A percentile compares a stretch with the other conserved stretches of the same genome.
Conservation (phyloP, 2,329 filamentous ascomycete species). For the Gliomastix tumulicola region DNA sequence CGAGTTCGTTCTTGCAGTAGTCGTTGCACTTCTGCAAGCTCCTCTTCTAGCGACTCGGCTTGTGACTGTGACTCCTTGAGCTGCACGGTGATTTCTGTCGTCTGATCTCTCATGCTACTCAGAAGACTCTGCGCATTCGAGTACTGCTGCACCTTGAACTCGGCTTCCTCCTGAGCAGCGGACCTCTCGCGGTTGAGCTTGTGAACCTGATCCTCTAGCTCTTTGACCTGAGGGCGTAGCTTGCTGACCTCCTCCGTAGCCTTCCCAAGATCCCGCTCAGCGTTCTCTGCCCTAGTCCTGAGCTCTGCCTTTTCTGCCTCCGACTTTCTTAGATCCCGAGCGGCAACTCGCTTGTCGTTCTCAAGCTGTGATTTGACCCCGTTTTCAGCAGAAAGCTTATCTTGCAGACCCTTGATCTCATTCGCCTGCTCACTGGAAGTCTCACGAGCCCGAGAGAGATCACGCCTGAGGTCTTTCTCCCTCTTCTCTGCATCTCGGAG, state of each 20-base stretch:
- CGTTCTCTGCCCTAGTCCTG: slow-evolving; percentile 65
- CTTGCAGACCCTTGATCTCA: slow-evolving; percentile 71
- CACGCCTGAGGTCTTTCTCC: slow-evolving; percentile 73
- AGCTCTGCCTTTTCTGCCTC: slow-evolving; percentile 77
- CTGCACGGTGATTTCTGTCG: slow-evolving; percentile 79
- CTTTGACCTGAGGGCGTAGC: slow-evolving; percentile 52
- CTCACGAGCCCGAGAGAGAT: slow-evolving; percentile 64
- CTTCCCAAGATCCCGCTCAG: slow-evolving; percentile 60
- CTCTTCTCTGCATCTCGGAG: slow-evolving; percentile 71
- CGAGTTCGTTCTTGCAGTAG: slow-evolving; percentile 81
- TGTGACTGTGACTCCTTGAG: slow-evolving; percentile 82
- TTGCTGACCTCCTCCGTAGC: slow-evolving; percentile 67
- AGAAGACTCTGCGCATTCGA: slow-evolving; percentile 78
- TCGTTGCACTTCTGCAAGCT: slow-evolving; percentile 80
- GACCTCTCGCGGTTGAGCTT: slow-evolving; percentile 63
- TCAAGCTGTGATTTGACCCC: slow-evolving; percentile 67
- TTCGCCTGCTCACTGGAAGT: slow-evolving; percentile 66
- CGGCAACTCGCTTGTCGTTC: slow-evolving; percentile 66
- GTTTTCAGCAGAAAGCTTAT: slow-evolving; percentile 70
- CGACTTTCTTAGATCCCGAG: slow-evolving; percentile 69
- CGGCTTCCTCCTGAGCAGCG: slow-evolving; percentile 68
- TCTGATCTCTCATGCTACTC: slow-evolving; percentile 89
- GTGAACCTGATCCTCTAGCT: slow-evolving; percentile 67
- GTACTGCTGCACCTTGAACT: slow-evolving; percentile 81
- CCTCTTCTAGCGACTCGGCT: slow-evolving; percentile 84